Percentiles rank a stretch among this genome's conserved stretches.
Conservation (phyloP, 176 grass and related monocot genomes). For the Melocanna baccifera region DNA sequence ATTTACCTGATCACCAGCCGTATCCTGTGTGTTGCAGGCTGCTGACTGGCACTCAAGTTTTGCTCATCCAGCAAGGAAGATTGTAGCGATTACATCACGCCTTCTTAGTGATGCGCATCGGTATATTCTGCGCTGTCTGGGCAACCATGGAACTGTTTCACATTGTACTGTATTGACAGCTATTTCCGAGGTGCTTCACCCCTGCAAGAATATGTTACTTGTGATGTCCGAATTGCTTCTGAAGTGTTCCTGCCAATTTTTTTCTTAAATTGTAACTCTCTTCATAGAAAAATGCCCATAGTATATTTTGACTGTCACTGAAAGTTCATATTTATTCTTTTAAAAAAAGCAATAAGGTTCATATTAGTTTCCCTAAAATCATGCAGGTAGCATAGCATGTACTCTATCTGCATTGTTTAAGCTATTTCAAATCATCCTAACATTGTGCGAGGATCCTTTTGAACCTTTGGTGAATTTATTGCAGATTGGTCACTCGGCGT, state of each 20-base stretch:
- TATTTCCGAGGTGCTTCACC: slow-evolving; percentile 71
- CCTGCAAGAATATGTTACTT: slow-evolving; percentile 33
- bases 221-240: slow-evolving; percentile 16
- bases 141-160: slow-evolving; percentile 61
- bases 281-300: not conserved
- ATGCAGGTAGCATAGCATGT: not conserved
- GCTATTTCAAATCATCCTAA: not conserved
- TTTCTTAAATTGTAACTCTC: not conserved
- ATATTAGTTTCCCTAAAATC: not conserved
- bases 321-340: not conserved
- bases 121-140: slow-evolving; percentile 84
- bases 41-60: slow-evolving; percentile 69
- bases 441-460: slow-evolving; percentile 10
- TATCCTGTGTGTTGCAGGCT: slow-evolving; percentile 43
- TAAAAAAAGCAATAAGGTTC: not conserved
- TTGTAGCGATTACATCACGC: slow-evolving; percentile 69
- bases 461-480: slow-evolving; percentile 24
- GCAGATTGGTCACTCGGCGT: slow-evolving; percentile 77
- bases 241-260: slow-evolving; percentile 3
- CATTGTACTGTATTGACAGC: slow-evolving; percentile 82
- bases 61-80: slow-evolving; percentile 65
- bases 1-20: not conserved
- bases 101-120: slow-evolving; percentile 92
- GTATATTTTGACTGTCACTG: not conserved
- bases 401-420: not conserved